Conservation (phyloP, 345 rosid genomes). For the Salix brachista region DNA sequence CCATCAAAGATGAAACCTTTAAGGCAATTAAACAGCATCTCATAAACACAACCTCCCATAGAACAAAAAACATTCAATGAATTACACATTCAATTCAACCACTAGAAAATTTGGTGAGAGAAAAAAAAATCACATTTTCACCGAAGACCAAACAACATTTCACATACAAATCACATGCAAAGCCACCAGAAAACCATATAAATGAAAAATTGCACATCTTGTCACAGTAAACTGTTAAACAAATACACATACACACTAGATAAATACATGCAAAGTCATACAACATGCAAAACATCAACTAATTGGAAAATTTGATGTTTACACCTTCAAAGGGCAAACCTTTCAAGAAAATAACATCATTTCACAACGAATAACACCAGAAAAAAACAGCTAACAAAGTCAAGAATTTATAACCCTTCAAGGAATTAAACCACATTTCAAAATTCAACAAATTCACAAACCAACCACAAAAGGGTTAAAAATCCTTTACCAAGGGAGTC, state of each 20-base stretch:
- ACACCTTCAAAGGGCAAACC: neutral
- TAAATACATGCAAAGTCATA: neutral
- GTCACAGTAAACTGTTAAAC: too few species aligned
- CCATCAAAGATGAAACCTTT: neutral
- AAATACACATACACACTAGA: neutral
- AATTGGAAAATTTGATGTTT: neutral
- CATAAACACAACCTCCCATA: neutral
- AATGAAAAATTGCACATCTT: too few species aligned
- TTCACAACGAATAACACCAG: neutral
- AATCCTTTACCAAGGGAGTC: constrained; percentile 10
- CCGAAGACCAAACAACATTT: neutral
- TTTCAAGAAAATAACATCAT: neutral
- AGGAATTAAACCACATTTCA: neutral
- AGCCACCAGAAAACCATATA: neutral
- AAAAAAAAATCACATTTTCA: neutral
- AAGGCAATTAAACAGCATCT: neutral
- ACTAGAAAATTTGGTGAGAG: neutral
- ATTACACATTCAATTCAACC: neutral
- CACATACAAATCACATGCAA: too few species aligned
- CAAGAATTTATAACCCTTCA: neutral
- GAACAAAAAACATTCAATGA: neutral
- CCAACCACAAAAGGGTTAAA: neutral
- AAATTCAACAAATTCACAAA: neutral
- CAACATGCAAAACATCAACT: neutral
- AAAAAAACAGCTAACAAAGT: neutral